Evolutionary conservation across 2,329 filamentous ascomycete species (phyloP).

Genomic region (Fusarium sp.): DNA sequence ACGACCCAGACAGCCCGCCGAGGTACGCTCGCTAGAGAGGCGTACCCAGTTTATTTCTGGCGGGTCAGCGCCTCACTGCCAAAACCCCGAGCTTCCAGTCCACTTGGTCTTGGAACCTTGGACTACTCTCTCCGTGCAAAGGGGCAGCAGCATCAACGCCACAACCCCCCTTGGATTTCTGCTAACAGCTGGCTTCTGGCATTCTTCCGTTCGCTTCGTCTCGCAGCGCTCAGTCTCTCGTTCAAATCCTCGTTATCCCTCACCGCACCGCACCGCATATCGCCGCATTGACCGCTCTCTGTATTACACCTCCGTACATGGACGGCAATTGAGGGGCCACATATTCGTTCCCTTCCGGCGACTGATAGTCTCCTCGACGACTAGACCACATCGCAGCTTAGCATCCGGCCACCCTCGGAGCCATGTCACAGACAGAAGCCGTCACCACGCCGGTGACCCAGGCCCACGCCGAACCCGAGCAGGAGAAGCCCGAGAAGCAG

Average conservation of each 20-base stretch:
- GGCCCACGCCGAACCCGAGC: slow-evolving; percentile 15
- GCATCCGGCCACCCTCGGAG: slow-evolving; percentile 14
- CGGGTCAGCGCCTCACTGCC: slow-evolving; percentile 34
- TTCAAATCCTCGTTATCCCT: slow-evolving; percentile 27
- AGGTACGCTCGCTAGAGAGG: slow-evolving; percentile 14
- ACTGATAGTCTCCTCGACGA: slow-evolving; percentile 20
- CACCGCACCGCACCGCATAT: not conserved
- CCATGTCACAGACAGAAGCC: slow-evolving; percentile 53
- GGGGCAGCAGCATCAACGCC: slow-evolving; percentile 43
- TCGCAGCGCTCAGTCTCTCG: slow-evolving; percentile 32
- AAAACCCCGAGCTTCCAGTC: slow-evolving; percentile 39
- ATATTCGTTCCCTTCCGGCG: slow-evolving; percentile 21
- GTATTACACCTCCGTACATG: slow-evolving; percentile 32
- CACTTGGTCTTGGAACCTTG: slow-evolving; percentile 19
- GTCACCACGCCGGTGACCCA: slow-evolving; percentile 41
- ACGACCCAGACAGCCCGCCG: slow-evolving; percentile 3
- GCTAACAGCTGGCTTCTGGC: slow-evolving; percentile 41
- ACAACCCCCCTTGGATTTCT: slow-evolving; percentile 41
- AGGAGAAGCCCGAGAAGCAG: slow-evolving; percentile 28
- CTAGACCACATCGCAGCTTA: slow-evolving; percentile 12
- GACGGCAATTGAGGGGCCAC: slow-evolving; percentile 41
- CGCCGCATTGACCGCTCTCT: slow-evolving; percentile 24
- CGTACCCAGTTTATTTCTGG: slow-evolving; percentile 39
- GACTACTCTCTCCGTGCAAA: slow-evolving; percentile 30
- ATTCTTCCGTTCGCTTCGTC: slow-evolving; percentile 42